Percentiles rank a stretch among this genome's conserved stretches.
These are phyloP conservation scores for Russula abietina DNA, from an alignment of 768 basidiomycete species.

Conservation along the genomic window DNA sequence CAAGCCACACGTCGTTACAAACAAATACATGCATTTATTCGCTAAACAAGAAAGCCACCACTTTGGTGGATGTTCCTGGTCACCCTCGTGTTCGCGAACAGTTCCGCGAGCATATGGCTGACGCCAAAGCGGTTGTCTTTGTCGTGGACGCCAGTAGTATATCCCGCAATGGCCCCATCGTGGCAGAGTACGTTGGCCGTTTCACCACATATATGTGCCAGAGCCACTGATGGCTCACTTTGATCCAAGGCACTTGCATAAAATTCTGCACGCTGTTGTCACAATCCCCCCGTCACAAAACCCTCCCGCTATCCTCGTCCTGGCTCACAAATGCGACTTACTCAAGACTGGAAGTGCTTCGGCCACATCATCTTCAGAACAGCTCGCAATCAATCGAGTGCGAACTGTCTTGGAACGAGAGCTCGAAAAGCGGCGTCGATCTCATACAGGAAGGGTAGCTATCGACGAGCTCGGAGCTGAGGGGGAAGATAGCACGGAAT, in stretches of 20 bases:
- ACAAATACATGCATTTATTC: constrained; percentile 50
- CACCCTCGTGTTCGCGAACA: constrained; percentile 75
- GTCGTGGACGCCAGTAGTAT: constrained; percentile 76
- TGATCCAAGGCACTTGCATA: constrained; percentile 59
- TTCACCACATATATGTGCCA: constrained; percentile 3
- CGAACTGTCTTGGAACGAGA: constrained; percentile 78
- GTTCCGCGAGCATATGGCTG: constrained; percentile 56
- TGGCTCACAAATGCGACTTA: constrained; percentile 75
- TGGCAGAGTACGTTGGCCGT: constrained; percentile 64
- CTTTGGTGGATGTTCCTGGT: constrained; percentile 74
- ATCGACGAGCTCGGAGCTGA: constrained; percentile 72
- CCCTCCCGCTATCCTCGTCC: constrained; percentile 54
- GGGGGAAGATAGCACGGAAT: constrained; percentile 44
- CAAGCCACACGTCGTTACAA: constrained; percentile 75
- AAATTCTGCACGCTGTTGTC: constrained; percentile 59
- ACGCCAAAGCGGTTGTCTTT: constrained; percentile 64
- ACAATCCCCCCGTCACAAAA: constrained; percentile 66
- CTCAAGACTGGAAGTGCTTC: constrained; percentile 45
- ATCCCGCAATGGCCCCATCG: constrained; percentile 64
- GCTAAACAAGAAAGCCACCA: constrained; percentile 43
- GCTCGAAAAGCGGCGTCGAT: constrained; percentile 65
- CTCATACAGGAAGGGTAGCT: constrained; percentile 59
- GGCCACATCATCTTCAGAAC: constrained; percentile 31
- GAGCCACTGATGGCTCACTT: neutral
- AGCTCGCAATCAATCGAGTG: constrained; percentile 65